Evolutionary conservation across 768 basidiomycete genomes (phyloP).

Genomic region (Trametopsis cervina): DNA sequence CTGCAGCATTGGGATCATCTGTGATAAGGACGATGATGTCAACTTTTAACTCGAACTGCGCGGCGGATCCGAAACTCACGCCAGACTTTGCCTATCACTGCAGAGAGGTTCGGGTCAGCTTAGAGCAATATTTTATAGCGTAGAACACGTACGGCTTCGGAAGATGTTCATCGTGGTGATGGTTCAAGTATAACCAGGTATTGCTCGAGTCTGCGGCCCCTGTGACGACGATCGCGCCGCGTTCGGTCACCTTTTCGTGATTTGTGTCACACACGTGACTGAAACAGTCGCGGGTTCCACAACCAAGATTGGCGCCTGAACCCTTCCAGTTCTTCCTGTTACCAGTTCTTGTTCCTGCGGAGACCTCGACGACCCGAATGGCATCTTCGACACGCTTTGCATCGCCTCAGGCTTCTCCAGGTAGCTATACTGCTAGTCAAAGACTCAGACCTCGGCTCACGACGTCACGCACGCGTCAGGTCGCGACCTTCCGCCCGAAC

Average conservation of each 20-base stretch:
- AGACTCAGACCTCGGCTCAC: no score
- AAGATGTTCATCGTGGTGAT: constrained; percentile 71
- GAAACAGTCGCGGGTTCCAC: no score
- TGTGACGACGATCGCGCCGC: constrained; percentile 7
- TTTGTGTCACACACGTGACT: no score
- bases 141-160: constrained; percentile 55
- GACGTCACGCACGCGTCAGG: no score
- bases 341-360: no score
- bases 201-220: not conserved
- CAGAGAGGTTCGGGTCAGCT: not conserved
- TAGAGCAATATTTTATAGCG: constrained; percentile 15
- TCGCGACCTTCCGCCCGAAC: not conserved
- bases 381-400: not conserved
- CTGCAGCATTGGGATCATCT: constrained; percentile 93
- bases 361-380: not conserved
- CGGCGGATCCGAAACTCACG: constrained; percentile 50
- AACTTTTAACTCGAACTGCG: constrained; percentile 14
- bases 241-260: constrained; percentile 2
- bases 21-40: constrained; percentile 19
- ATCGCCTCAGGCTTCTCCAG: not conserved
- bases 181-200: constrained; percentile 2
- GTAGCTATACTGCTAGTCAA: not conserved
- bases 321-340: no score
- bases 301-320: no score
- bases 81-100: constrained; percentile 92